Evolutionary conservation across 352 stramenopile species (phyloP).

Genomic region (Pythium periplocum): DNA sequence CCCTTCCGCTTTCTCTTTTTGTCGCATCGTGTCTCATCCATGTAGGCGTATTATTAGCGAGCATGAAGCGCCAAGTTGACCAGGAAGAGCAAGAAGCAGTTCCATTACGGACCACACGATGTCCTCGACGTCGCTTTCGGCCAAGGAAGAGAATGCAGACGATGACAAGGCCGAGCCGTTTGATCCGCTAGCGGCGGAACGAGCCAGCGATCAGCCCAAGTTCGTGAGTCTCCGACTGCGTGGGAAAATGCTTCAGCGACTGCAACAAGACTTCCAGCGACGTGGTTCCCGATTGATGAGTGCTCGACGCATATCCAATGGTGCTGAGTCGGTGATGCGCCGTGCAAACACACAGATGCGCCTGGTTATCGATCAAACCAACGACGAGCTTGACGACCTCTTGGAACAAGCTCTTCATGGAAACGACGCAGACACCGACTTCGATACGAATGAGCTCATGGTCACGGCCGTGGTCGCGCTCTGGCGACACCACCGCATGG

Average conservation of each 20-base stretch:
- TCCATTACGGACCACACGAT: too few relatives aligned
- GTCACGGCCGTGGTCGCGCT: constrained; percentile 3
- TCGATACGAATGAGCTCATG: constrained; percentile 1
- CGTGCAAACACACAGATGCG: not conserved
- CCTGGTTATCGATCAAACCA: too few relatives aligned
- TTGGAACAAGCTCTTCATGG: too few relatives aligned
- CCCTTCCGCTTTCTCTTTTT: too few relatives aligned
- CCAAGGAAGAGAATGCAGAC: too few relatives aligned
- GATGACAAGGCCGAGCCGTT: constrained; percentile 2
- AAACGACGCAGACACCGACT: not conserved
- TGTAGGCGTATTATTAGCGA: too few relatives aligned
- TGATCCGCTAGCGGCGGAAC: constrained; percentile 3
- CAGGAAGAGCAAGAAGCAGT: too few relatives aligned
- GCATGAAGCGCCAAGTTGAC: too few relatives aligned
- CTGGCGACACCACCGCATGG: constrained; percentile 1
- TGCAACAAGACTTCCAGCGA: constrained; percentile 3
- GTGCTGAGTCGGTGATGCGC: not conserved
- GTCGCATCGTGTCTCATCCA: too few relatives aligned
- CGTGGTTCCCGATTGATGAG: constrained; percentile 2
- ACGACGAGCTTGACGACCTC: too few relatives aligned
- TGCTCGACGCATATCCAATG: constrained; percentile 3
- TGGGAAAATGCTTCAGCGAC: constrained; percentile 5
- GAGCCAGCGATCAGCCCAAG: not conserved
- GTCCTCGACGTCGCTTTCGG: too few relatives aligned
- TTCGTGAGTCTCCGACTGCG: constrained; percentile 1